Evolutionary conservation across 2,329 filamentous ascomycete species (phyloP).

Genomic region (Diaporthe helianthi): DNA sequence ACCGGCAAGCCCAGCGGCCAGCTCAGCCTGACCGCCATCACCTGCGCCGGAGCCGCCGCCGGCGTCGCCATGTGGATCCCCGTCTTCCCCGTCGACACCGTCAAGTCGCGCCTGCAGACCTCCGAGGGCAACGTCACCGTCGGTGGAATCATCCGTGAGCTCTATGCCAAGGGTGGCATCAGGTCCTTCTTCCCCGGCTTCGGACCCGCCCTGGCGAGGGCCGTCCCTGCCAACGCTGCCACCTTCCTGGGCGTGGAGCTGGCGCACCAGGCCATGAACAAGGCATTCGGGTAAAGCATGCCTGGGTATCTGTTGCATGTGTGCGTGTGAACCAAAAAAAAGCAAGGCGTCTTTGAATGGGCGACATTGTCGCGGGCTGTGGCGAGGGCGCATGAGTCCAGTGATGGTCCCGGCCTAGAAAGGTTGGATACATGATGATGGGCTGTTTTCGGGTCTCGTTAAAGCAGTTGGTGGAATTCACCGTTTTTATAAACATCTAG

Average conservation of each 20-base stretch:
- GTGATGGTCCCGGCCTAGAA: background rate
- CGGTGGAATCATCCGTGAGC: slow-evolving; percentile 76
- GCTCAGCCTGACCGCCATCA: slow-evolving; percentile 81
- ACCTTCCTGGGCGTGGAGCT: slow-evolving; percentile 90
- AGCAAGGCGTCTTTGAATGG: background rate
- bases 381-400: background rate
- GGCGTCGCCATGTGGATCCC: slow-evolving; percentile 99
- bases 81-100: slow-evolving; percentile 95
- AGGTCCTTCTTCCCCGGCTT: slow-evolving; percentile 98
- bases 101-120: slow-evolving; percentile 93
- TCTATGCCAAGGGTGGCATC: slow-evolving; percentile 84
- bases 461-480: background rate
- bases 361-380: background rate
- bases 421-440: background rate
- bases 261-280: slow-evolving; percentile 83
- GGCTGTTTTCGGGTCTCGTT: background rate
- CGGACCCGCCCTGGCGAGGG: slow-evolving; percentile 88
- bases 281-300: slow-evolving; percentile 64
- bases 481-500: slow-evolving; percentile 1
- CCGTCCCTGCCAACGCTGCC: slow-evolving; percentile 94
- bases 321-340: background rate
- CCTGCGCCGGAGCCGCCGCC: slow-evolving; percentile 85
- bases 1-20: slow-evolving; percentile 77
- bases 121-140: slow-evolving; percentile 81
- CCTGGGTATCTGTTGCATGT: no score